Base-by-base conservation (phyloP, 129 eudicot species). In the Gnaphalium uliginosum region DNA sequence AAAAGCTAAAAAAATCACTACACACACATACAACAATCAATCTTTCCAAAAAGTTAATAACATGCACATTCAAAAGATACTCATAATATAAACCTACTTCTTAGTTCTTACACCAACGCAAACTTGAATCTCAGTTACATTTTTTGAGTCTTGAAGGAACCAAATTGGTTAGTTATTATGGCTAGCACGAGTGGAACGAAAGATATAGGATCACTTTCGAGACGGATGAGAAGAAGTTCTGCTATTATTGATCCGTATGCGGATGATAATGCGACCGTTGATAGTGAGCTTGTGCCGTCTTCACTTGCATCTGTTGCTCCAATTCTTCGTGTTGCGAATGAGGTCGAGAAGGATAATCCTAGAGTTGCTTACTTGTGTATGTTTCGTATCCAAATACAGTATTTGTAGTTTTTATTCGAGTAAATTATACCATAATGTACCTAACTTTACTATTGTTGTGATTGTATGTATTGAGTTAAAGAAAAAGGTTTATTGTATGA, bases 261-360 rank as follows among this genome's bases (percentile, higher is more conserved):
- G 9, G 92, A 82, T 32, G 96, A 87, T 23, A 79, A 63, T 35
- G 82, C 79, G 2, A 75, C 73, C 43, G 90, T 85, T 37, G 96
- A 94, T 68, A 94, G 99, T 78, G 99, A 94, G 85, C 75, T 87
- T 43, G 99, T 94, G 65, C 99, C 99, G 46, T 89, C 99, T 26
- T 91, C 96, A 3, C 85, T 94, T 69, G 96, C 97, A 23, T 73
- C 84, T 15, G 85, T 94, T 70, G 99, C 96, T 24, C 97, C 96
- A 0, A 87, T 95, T 21, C 99, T 95, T 53, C 88, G 97, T 59
- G 97, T 86, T 32, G 99, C 99, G 4, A 95, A 95, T 75, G 90
- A 95, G 58, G 58, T 91, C 59, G 90, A 89, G 84, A 79, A 73
- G 78, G 92, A 87, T n/a, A 95, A 95, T 76, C 89, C 92, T 2